Percentiles rank a stretch among this genome's conserved stretches.
phyloP scores from a whole-genome alignment of 257 asterid genomes.

The Plantago elongata region DNA sequence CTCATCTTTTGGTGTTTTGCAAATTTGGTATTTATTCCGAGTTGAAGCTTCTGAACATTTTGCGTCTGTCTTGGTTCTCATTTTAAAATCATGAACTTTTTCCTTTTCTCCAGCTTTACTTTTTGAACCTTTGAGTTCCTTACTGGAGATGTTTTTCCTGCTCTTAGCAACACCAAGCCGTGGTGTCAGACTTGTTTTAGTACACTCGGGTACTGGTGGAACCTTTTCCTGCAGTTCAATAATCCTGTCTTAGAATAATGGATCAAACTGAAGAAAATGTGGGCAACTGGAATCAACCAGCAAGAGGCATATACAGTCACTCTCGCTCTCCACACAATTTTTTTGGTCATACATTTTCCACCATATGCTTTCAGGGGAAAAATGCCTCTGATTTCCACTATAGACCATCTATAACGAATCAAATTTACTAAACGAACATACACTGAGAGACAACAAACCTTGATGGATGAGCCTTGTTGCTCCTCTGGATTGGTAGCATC shows the following conservation, averaged over 20 bases:
- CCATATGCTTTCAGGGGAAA: background rate
- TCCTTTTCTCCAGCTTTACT: conserved; percentile 28
- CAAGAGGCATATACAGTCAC: background rate
- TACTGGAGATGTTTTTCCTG: conserved; percentile 23
- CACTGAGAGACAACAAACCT: conserved; percentile 31
- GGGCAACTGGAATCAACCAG: background rate
- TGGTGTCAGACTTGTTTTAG: conserved; percentile 26
- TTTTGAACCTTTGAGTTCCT: conserved; percentile 27
- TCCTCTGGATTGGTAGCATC: conserved; percentile 11
- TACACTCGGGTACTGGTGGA: conserved; percentile 26
- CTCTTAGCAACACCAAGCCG: conserved; percentile 27
- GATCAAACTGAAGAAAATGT: background rate
- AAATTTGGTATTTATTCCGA: conserved; percentile 22
- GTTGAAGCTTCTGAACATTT: conserved; percentile 23
- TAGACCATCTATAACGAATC: background rate
- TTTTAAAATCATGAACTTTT: conserved; percentile 24
- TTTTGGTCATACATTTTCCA: no score
- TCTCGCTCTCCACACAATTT: no score
- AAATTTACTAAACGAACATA: background rate
- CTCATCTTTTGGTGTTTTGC: conserved; percentile 32
- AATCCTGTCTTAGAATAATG: background rate
- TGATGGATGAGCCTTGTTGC: conserved; percentile 20
- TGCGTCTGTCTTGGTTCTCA: conserved; percentile 31
- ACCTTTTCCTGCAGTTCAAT: conserved; percentile 34
- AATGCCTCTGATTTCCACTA: background rate